Evolutionary conservation across 2,329 filamentous ascomycete genomes (phyloP), one percentile per base, ranked within the genome.

Genomic region (Diaporthe sp.): DNA sequence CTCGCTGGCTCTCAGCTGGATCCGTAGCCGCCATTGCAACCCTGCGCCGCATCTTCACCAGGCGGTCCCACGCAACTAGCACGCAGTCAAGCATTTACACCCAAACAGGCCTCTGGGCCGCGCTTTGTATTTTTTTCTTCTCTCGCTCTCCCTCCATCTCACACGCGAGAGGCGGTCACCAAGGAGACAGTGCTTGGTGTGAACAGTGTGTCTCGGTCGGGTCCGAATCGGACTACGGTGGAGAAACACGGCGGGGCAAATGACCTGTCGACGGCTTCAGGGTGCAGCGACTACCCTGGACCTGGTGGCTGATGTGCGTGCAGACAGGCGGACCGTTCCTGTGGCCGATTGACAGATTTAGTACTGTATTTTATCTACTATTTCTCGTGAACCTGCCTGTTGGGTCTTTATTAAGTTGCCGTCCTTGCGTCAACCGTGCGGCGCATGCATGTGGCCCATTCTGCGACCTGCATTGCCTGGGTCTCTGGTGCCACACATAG

Each of bases 21-120:
- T 39, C 25, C 50, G 25, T 75, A 75, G 71, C 73, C 71, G 73
- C 73, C 73, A 73, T 51, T 65, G 73, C 68, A 73, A 75, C 73
- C 73, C 61, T 53, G 58, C 37, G 51, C 56, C 55, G 22, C 42
- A 58, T 37, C 27, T 25, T 37, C 37, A 22, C 30, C 3, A 22
- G 27, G 22, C 30, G 32, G 68, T 63, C 56, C 44, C 44, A 63
- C 44, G n/a, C 44, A 63, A 42, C 69, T 56, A 63, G n/a, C 25
- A 32, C 17, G 32, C n/a, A 35, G 9, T 63, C 42, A 53, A 51
- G 17, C n/a, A 37, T 50, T 63, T 50, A 39, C 30, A 37, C 15
- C 32, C 44, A 50, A 17, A 27, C 47, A 39, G 4, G 15, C 37
- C 22, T 51, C 19, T 51, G 15, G 8, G 44, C 32, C 47, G 9